phyloP scores from a whole-genome alignment of 148 eudicot genomes.

The Chenopodium berlandieri region DNA sequence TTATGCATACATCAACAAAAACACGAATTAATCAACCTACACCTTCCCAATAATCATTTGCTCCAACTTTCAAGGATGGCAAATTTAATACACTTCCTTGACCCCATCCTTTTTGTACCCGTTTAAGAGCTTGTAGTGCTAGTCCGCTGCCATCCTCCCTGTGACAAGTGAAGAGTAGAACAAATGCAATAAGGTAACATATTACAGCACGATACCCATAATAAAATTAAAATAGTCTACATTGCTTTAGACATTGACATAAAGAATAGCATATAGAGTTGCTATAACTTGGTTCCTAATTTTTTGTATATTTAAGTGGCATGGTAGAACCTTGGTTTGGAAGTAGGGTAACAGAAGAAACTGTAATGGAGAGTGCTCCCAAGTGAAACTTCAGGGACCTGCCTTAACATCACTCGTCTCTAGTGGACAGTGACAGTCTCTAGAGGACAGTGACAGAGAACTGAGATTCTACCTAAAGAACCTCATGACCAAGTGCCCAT shows the following conservation, averaged over 20 bases:
- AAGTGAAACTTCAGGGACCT: background rate
- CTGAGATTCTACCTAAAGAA: too few species aligned
- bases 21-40: conserved; percentile 19
- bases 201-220: background rate
- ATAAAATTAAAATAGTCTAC: background rate
- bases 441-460: background rate
- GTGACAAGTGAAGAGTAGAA: conserved; percentile 25
- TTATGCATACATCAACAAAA: background rate
- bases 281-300: too few species aligned
- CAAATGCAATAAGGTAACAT: conserved; percentile 12
- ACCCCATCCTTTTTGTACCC: conserved; percentile 91
- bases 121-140: conserved; percentile 62
- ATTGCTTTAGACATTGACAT: background rate
- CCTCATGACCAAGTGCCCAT: background rate
- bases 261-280: background rate
- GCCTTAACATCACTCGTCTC: background rate
- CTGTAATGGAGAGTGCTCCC: background rate
- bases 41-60: conserved; percentile 51
- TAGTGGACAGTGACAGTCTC: background rate
- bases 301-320: background rate
- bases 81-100: conserved; percentile 57
- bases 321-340: background rate
- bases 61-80: conserved; percentile 44
- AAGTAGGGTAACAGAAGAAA: background rate
- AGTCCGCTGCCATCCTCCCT: conserved; percentile 85